Evolutionary conservation across 2,329 filamentous ascomycete genomes (phyloP), one percentile per base, ranked within the genome.

Genomic region (Beauveria asiatica): DNA sequence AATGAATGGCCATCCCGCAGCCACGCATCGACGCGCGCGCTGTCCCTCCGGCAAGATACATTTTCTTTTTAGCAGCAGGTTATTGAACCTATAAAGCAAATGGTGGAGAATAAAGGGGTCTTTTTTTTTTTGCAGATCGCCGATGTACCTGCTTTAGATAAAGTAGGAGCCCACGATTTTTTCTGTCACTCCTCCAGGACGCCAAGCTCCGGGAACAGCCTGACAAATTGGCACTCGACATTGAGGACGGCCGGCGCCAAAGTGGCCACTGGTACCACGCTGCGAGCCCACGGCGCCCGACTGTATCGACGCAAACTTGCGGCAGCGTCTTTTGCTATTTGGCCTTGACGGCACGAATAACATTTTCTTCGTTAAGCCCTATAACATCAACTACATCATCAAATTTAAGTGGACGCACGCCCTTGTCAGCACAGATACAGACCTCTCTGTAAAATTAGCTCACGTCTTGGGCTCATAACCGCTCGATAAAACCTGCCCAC

Each of bases 271-370:
- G 42, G 72, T 16, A 62, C 62, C 1, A 64, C 61, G 1, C 69
- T 75, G 66, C 66, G 70, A 54, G 66, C 66, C 4, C 4, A 59
- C 63, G 7, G 54, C 66, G 44, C 65, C 64, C 11, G 64, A 64
- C 6, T 70, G 67, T 16, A 61, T 67, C 21, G 58, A 57, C 16
- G 61, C 63, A 4, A 58, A 66, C 13, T 58, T 64, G 13, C 65
- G 70, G 5, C 51, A 69, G 19, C 70, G 72, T 1, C 72, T 70
- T 70, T 5, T 75, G 72, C 55, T 57, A 68, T 21, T 64, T 69
- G 33, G 64, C 55, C 1, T 66, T 76, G 1, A 73, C 70, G 25
- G 72, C 76, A 60, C 59, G 30, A 72, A 69, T 41, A 76, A 76
- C 56, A 70, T 72, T 5, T 70, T 73, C 27, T 67, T 72, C 17